A percentile compares a stretch with the other conserved stretches of the same genome.
These are phyloP conservation scores for Colletotrichum shisoi DNA, from an alignment of 2,329 filamentous ascomycete genomes.

Conservation along the genomic window DNA sequence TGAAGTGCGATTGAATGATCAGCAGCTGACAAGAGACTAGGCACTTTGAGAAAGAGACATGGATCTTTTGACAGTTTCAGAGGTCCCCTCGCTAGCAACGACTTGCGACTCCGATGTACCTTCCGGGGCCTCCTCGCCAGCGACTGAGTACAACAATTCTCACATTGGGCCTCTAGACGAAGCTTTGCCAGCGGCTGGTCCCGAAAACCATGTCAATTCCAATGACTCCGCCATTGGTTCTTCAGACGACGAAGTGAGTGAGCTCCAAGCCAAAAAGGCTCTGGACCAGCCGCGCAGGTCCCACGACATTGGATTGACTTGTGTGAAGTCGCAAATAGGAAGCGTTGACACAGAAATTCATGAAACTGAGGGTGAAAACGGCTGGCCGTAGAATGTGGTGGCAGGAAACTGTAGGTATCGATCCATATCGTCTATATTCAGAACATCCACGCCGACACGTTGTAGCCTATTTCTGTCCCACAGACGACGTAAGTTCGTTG, in stretches of 20 bases:
- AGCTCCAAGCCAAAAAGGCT: too few relatives aligned
- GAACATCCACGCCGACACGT: not conserved
- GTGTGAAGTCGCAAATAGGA: too few relatives aligned
- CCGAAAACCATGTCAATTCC: not conserved
- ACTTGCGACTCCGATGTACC: not conserved
- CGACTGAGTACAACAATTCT: not conserved
- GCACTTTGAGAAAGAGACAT: not conserved
- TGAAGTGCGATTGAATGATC: not conserved
- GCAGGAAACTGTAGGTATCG: too few relatives aligned
- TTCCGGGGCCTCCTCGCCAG: not conserved
- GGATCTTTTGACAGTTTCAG: not conserved
- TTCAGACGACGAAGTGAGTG: too few relatives aligned
- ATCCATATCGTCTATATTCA: not conserved
- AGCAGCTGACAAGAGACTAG: not conserved
- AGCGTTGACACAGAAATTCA: too few relatives aligned
- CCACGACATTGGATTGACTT: too few relatives aligned
- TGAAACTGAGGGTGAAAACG: too few relatives aligned
- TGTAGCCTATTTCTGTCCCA: not conserved
- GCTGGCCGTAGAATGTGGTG: too few relatives aligned
- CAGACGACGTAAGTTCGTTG: not conserved
- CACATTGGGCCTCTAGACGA: not conserved
- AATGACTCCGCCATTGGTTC: not conserved
- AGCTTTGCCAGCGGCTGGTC: not conserved
- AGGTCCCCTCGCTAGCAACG: not conserved
- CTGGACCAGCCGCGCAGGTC: not conserved